Conservation (phyloP, 2,329 filamentous ascomycete genomes). For the Corynespora cassiicola region DNA sequence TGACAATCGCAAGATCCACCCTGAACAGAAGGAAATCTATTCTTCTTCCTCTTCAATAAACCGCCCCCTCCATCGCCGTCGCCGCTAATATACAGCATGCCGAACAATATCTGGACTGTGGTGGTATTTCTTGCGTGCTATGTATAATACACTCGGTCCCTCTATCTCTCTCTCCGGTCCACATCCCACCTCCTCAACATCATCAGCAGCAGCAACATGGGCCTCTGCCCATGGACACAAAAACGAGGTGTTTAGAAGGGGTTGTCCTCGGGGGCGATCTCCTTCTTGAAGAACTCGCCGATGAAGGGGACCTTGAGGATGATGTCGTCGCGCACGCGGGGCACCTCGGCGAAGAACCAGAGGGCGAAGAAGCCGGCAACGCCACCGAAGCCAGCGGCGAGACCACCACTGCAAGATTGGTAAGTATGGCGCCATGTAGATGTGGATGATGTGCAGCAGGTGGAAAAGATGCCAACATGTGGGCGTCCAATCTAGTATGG, state of each 20-base stretch:
- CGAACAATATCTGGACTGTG: constrained; percentile 1
- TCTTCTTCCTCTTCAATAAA: constrained; percentile 18
- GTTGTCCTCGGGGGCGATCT: constrained; percentile 70
- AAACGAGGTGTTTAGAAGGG: constrained; percentile 49
- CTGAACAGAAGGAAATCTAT: constrained; percentile 36
- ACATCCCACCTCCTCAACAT: constrained; percentile 5
- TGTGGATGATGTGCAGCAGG: neutral
- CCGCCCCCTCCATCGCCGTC: too few relatives aligned
- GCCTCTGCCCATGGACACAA: neutral
- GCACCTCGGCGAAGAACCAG: constrained; percentile 71
- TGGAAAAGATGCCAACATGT: too few relatives aligned
- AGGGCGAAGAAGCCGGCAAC: constrained; percentile 65
- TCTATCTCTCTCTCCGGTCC: constrained; percentile 1
- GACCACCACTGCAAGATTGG: constrained; percentile 39
- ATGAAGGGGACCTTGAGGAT: constrained; percentile 66
- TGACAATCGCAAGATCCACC: neutral
- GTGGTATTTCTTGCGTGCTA: constrained; percentile 11
- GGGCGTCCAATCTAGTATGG: neutral
- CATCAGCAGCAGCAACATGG: too few relatives aligned
- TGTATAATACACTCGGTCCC: constrained; percentile 24
- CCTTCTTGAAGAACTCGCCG: constrained; percentile 62
- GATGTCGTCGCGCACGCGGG: constrained; percentile 67
- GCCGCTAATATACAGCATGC: constrained; percentile 37
- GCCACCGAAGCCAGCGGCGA: constrained; percentile 63
- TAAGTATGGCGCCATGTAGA: neutral